Percentiles rank a stretch among this genome's conserved stretches.
Conservation (phyloP, 1,284 basidiomycete species). For the Ganoderma multipileum region DNA sequence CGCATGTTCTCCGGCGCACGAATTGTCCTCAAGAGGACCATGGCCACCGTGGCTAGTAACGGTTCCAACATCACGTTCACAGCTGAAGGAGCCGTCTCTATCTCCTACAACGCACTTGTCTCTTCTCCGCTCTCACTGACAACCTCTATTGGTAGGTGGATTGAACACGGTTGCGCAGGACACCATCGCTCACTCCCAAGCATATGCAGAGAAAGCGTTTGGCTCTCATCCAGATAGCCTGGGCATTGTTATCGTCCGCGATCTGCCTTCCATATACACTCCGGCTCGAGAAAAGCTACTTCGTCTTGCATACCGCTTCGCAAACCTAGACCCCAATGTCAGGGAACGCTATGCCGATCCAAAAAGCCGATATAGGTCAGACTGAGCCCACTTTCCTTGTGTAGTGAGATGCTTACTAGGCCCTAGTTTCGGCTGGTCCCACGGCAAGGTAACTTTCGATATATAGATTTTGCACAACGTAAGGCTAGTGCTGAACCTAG, state of each 20-base stretch:
- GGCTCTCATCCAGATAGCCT: constrained; percentile 78
- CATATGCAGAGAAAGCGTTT: constrained; percentile 71
- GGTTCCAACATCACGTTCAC: constrained; percentile 45
- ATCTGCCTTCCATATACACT: constrained; percentile 75
- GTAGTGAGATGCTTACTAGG: not conserved
- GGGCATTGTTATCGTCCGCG: constrained; percentile 82
- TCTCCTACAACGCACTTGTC: constrained; percentile 72
- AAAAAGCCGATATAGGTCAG: constrained; percentile 73
- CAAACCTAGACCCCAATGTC: constrained; percentile 64
- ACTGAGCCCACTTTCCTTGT: not conserved
- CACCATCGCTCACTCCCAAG: not conserved
- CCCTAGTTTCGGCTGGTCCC: constrained; percentile 88
- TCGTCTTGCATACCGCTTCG: constrained; percentile 76
- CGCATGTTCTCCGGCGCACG: constrained; percentile 20
- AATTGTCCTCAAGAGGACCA: constrained; percentile 32
- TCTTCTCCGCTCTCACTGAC: constrained; percentile 65
- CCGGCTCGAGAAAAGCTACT: constrained; percentile 73
- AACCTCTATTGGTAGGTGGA: constrained; percentile 63
- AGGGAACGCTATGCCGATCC: constrained; percentile 78
- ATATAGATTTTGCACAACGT: not conserved
- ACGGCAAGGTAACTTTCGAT: constrained; percentile 73
- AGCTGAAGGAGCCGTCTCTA: constrained; percentile 66
- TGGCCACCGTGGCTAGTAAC: constrained; percentile 35
- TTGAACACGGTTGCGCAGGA: not conserved
- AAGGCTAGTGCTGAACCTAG: constrained; percentile 7